These are phyloP conservation scores for Paraphaeosphaeria minitans DNA, from an alignment of 2,329 filamentous ascomycete genomes.

Conservation along the genomic window DNA sequence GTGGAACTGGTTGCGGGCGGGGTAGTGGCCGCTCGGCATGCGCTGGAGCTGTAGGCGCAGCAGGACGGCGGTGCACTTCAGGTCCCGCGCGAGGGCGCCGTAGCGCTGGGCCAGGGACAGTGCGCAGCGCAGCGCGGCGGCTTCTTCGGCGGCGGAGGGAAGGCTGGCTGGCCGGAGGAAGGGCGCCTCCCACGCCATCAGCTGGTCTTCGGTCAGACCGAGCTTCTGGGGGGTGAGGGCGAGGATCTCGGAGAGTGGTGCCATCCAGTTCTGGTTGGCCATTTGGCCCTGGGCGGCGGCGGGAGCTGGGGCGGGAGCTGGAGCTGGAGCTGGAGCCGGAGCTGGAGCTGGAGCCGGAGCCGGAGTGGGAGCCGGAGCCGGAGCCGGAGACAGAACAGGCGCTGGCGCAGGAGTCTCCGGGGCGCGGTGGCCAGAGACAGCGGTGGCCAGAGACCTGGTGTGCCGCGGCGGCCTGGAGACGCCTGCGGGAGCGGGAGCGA, in stretches of 20 bases:
- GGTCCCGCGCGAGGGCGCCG: background rate
- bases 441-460: background rate
- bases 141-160: background rate
- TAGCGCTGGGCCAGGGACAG: background rate
- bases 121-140: background rate
- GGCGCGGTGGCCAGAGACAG: background rate
- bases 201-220: background rate
- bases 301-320: background rate
- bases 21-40: background rate
- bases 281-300: background rate
- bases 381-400: background rate
- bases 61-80: background rate
- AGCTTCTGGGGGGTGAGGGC: background rate
- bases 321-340: background rate
- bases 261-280: background rate
- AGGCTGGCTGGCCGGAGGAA: too few species aligned
- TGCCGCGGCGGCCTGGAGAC: background rate
- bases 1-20: background rate
- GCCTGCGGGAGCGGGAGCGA: background rate
- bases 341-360: background rate
- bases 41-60: background rate
- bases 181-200: slow-evolving; percentile 1
- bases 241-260: background rate
- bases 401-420: background rate
- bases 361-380: too few species aligned